Percentiles rank a stretch among this genome's conserved stretches.
These are phyloP conservation scores for Martiniozyma asiatica DNA, from an alignment of 1,139 yeast species.

Conservation along the genomic window DNA sequence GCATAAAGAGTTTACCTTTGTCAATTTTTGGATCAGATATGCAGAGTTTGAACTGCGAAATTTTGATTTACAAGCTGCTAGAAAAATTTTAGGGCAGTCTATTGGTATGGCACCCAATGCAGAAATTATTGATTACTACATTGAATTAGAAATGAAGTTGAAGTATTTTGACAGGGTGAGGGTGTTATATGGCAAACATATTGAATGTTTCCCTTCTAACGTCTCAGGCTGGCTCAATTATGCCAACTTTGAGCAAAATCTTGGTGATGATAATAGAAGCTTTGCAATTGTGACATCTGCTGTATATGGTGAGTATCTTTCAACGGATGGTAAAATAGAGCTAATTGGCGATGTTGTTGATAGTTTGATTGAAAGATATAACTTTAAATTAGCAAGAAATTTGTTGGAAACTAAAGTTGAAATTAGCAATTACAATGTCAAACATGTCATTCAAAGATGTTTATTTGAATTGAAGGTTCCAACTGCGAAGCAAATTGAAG, in stretches of 20 bases:
- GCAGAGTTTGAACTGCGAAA: slow-evolving; percentile 70
- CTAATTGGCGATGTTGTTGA: slow-evolving; percentile 41
- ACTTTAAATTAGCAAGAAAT: slow-evolving; percentile 44
- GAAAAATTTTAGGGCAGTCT: slow-evolving; percentile 63
- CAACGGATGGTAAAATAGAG: slow-evolving; percentile 18
- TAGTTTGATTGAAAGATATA: slow-evolving; percentile 46
- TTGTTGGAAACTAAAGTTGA: slow-evolving; percentile 35
- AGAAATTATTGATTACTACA: slow-evolving; percentile 51
- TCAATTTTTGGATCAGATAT: slow-evolving; percentile 61
- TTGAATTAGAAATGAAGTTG: slow-evolving; percentile 39
- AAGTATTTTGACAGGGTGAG: slow-evolving; percentile 77
- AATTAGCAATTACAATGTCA: slow-evolving; percentile 15
- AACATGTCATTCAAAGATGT: slow-evolving; percentile 45
- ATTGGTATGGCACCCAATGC: slow-evolving; percentile 56
- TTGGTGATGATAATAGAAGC: slow-evolving; percentile 64
- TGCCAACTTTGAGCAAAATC: slow-evolving; percentile 52
- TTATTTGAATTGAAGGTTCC: slow-evolving; percentile 63
- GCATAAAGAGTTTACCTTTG: slow-evolving; percentile 48
- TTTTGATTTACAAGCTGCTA: slow-evolving; percentile 33
- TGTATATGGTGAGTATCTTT: slow-evolving; percentile 23
- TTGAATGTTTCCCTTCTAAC: slow-evolving; percentile 40
- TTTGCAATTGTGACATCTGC: slow-evolving; percentile 52
- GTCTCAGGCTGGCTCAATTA: slow-evolving; percentile 43
- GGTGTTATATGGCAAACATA: slow-evolving; percentile 52
- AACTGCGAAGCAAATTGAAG: slow-evolving; percentile 35